Conservation (phyloP, 768 basidiomycete genomes). For the Clathrus columnatus region DNA sequence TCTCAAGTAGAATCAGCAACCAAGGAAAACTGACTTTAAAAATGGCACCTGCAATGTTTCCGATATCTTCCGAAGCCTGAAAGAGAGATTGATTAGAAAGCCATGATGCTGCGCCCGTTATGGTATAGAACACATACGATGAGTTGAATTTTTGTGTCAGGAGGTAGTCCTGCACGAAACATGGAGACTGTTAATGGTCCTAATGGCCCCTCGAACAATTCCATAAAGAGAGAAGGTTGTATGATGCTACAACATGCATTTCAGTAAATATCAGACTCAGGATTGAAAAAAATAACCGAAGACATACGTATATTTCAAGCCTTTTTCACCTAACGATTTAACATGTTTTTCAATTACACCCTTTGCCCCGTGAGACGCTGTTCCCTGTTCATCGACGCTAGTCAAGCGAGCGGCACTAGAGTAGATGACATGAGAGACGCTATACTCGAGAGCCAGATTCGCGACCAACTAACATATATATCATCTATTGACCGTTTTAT, state of each 20-base stretch:
- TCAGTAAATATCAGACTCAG: not conserved
- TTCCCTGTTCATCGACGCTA: constrained; percentile 22
- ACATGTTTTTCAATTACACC: constrained; percentile 30
- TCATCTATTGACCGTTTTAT: not conserved
- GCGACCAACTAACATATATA: constrained; percentile 22
- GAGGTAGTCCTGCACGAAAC: not conserved
- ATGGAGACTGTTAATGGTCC: not conserved
- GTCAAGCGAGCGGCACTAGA: constrained; percentile 32
- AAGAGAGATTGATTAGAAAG: not conserved
- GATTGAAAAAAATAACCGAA: not conserved
- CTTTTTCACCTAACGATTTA: constrained; percentile 22
- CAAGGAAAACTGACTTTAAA: not conserved
- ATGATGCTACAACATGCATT: not conserved
- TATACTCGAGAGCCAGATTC: constrained; percentile 30
- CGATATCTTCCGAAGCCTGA: not conserved
- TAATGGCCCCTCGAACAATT: not conserved
- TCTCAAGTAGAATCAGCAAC: not conserved
- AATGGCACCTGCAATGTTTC: not conserved
- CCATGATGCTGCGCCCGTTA: too few relatives aligned
- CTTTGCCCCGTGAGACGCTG: constrained; percentile 26
- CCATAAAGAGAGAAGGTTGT: not conserved
- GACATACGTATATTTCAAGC: constrained; percentile 31
- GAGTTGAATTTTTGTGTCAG: not conserved
- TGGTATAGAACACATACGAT: too few relatives aligned
- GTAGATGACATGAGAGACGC: constrained; percentile 27